phyloP scores from a whole-genome alignment of 176 grass and related monocot genomes.

The Carex parvula region DNA sequence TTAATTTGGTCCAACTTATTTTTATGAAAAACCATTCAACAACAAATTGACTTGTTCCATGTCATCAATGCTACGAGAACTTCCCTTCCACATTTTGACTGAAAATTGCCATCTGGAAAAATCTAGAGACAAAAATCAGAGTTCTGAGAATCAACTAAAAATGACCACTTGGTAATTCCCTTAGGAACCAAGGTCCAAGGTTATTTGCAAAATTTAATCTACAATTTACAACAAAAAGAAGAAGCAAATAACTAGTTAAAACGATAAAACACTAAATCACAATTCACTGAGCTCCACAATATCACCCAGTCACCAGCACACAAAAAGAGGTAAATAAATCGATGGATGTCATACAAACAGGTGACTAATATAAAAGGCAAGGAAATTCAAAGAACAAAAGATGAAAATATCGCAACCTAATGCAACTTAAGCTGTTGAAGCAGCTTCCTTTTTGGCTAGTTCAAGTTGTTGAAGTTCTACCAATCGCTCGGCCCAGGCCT shows the following conservation, averaged over 20 bases:
- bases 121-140: background rate
- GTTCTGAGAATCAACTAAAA: background rate
- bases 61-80: background rate
- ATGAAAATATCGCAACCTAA: slow-evolving; percentile 33
- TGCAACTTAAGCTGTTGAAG: slow-evolving; percentile 43
- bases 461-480: slow-evolving; percentile 61
- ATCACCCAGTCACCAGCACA: background rate
- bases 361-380: background rate
- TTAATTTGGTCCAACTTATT: background rate
- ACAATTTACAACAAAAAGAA: slow-evolving; percentile 1
- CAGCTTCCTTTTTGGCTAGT: slow-evolving; percentile 55
- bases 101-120: background rate
- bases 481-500: slow-evolving; percentile 74
- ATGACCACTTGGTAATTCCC: background rate
- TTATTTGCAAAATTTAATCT: background rate
- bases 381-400: background rate
- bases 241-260: background rate
- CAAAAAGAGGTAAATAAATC: background rate
- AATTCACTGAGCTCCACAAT: background rate
- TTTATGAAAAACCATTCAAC: background rate
- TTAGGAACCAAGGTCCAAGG: background rate
- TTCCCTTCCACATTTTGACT: background rate
- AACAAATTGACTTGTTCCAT: background rate
- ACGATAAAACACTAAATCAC: background rate
- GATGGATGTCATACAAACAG: background rate